Evolutionary conservation across 768 basidiomycete species (phyloP).

Genomic region (Leucosporidium yakuticum): DNA sequence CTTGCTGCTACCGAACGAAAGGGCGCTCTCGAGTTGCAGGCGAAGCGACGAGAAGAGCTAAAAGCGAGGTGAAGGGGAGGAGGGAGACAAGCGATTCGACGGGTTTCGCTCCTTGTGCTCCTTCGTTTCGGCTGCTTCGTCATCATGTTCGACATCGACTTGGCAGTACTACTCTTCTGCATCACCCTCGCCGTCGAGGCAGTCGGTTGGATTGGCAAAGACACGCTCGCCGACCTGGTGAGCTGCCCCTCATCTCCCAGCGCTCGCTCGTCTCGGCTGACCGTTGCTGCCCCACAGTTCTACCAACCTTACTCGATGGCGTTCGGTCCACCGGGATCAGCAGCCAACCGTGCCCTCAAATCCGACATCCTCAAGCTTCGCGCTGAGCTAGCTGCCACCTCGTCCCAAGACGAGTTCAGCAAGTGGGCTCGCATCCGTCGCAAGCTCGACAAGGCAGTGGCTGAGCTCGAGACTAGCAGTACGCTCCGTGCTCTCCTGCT

Average conservation of each 20-base stretch:
- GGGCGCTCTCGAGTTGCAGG: too few species aligned
- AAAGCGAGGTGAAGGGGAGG: too few species aligned
- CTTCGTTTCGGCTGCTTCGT: not conserved
- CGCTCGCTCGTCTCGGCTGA: not conserved
- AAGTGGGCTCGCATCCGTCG: constrained; percentile 94
- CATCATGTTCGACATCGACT: constrained; percentile 14
- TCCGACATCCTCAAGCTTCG: constrained; percentile 71
- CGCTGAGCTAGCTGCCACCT: constrained; percentile 78
- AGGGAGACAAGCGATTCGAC: not conserved
- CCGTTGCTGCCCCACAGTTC: not conserved
- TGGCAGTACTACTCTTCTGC: constrained; percentile 12
- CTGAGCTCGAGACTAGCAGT: constrained; percentile 90
- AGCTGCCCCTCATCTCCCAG: not conserved
- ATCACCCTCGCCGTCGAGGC: constrained; percentile 14
- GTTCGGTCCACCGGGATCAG: constrained; percentile 50
- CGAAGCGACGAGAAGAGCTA: too few species aligned
- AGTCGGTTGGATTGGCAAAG: constrained; percentile 24
- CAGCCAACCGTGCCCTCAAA: constrained; percentile 63
- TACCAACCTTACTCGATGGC: constrained; percentile 48
- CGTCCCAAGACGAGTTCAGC: constrained; percentile 94
- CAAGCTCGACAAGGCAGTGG: constrained; percentile 82
- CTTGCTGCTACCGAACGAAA: too few species aligned
- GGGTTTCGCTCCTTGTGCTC: not conserved
- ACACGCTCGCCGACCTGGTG: constrained; percentile 20
- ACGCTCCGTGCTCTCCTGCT: not conserved